Base-by-base conservation (phyloP, 371 early-diverging fungal species). In the Gilbertella persicaria region DNA sequence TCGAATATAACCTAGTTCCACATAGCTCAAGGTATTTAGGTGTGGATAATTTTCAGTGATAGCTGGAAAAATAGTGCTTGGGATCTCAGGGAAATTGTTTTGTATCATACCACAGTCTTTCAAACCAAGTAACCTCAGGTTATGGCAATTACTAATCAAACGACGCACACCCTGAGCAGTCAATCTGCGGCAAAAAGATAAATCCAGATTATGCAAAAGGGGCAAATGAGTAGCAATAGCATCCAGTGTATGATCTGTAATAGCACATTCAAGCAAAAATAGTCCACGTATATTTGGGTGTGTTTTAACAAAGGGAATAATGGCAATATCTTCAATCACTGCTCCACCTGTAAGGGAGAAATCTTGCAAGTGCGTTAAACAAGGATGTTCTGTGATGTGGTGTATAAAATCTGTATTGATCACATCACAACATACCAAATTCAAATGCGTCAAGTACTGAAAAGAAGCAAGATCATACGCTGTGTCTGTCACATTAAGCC, bases 401-500 rank as follows among this genome's bases (percentile, higher is more conserved):
- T 50, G 53, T 8, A 58, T 53, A 37, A 67, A 72, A n/a, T 60
- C 58, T 14, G 44, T 48, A 24, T 48, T 46, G 8, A 60, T 53
- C 5, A 36, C 17, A 43, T 53, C 57, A 26, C 74, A 71, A 50
- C 73, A 71, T 2, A 77, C 55, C n/a, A 77, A 61, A 26, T 67
- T 69, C 1, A 77, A 60, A 25, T 66, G 61, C 14, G 58, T 65
- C 29, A 77, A 47, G 16, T 52, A 20, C 3, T 45, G 33, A 23
- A 77, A 61, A 1, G 55, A 55, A 5, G 61, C 40, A 0, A 77
- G 30, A 35, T 77, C 78, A 43, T 55, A 47, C 0, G 74, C 74
- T n/a, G 78, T 77, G n/a, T 77, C 69, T 25, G 47, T 52, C 10
- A 56, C 66, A 30, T 60, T 64, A 14, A 77, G 56, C 73, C 78